Percentiles rank a stretch among this genome's conserved stretches.
Evolutionary conservation across 495 filamentous ascomycete genomes (phyloP).

Genomic region (Penicillium fimorum): DNA sequence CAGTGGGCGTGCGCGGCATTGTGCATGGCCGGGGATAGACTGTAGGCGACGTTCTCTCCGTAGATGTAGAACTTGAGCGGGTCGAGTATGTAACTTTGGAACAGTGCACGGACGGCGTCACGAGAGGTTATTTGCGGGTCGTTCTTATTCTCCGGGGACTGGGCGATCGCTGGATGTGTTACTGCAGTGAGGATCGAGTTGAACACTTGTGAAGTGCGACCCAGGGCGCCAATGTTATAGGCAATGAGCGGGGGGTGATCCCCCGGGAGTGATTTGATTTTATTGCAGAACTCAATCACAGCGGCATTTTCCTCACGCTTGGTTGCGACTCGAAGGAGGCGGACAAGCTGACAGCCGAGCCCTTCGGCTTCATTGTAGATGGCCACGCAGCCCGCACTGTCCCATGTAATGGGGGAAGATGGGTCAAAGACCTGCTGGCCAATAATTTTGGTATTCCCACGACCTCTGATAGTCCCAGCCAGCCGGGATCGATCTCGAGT

Average conservation of each 20-base stretch:
- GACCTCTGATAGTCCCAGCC: constrained; percentile 47
- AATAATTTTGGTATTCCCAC: constrained; percentile 72
- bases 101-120: constrained; percentile 56
- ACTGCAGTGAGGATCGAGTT: constrained; percentile 67
- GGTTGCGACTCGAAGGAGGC: constrained; percentile 62
- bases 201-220: constrained; percentile 65
- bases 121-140: constrained; percentile 52
- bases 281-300: constrained; percentile 54
- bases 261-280: constrained; percentile 39
- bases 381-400: constrained; percentile 54
- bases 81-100: constrained; percentile 55
- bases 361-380: constrained; percentile 56
- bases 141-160: constrained; percentile 23
- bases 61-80: constrained; percentile 74
- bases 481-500: constrained; percentile 46
- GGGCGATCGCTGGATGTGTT: constrained; percentile 61
- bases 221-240: constrained; percentile 69
- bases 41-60: constrained; percentile 71
- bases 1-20: constrained; percentile 69
- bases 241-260: constrained; percentile 59
- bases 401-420: constrained; percentile 56
- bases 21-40: constrained; percentile 77
- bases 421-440: constrained; percentile 59
- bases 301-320: constrained; percentile 57
- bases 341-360: constrained; percentile 69